These are phyloP conservation scores for Hyphodiscus hymeniophilus DNA, from an alignment of 495 filamentous ascomycete genomes.

Conservation along the genomic window DNA sequence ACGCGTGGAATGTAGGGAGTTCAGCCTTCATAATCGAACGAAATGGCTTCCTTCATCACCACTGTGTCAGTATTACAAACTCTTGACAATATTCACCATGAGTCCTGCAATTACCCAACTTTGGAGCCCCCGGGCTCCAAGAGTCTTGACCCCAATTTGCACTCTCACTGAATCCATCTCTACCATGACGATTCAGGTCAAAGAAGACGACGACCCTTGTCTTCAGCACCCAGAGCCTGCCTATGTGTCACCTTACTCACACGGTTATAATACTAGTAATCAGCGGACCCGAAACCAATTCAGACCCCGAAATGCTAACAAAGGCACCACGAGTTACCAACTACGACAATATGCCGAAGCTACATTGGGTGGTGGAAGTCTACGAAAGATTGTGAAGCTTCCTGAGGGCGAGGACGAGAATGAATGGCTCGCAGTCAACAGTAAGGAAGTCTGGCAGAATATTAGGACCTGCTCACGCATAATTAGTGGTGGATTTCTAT, in stretches of 20 bases:
- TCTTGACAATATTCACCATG: not conserved
- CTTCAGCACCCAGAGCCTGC: conserved; percentile 10
- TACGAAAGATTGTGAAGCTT: conserved; percentile 92
- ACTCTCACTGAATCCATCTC: conserved; percentile 13
- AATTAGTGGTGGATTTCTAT: conserved; percentile 94
- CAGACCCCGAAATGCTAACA: conserved; percentile 78
- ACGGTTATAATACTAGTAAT: conserved; percentile 52
- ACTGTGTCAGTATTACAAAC: conserved; percentile 34
- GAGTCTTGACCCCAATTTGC: conserved; percentile 15
- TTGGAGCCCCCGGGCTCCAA: conserved; percentile 16
- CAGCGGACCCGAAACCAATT: conserved; percentile 84
- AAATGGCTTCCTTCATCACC: conserved; percentile 44
- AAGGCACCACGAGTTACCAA: conserved; percentile 91
- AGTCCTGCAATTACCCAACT: conserved; percentile 11
- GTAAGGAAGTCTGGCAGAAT: conserved; percentile 37
- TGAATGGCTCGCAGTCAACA: conserved; percentile 96
- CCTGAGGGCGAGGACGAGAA: conserved; percentile 95
- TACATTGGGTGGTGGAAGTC: conserved; percentile 86
- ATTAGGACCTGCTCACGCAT: not conserved
- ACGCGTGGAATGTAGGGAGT: conserved; percentile 19
- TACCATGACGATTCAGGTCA: conserved; percentile 13
- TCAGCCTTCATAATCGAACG: conserved; percentile 8
- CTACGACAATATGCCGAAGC: conserved; percentile 96
- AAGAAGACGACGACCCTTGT: conserved; percentile 13
- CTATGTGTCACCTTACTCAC: conserved; percentile 28